Evolutionary conservation across 192 early-diverging fungal species (phyloP), one percentile per base, ranked within the genome.

Genomic region (Coemansia umbellata): DNA sequence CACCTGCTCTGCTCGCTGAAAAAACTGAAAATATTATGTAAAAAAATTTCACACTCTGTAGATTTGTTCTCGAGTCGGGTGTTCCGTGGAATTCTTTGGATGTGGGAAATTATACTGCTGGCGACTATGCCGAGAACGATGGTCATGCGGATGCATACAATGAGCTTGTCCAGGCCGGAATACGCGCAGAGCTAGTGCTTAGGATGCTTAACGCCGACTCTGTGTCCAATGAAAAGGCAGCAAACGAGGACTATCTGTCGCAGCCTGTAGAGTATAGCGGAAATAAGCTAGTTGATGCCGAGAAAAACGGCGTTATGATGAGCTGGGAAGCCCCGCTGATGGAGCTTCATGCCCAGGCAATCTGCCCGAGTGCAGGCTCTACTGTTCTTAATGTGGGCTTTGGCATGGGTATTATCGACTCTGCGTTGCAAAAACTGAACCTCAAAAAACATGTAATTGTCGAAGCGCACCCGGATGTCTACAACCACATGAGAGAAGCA

Each of bases 391-490:
- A 78, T 19, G 58, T 78, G 3, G 69, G 94, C 3, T 97, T 95
- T 74, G 94, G 92, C 5, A 81, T 98, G 33, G 95, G 95, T 5
- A 69, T 98, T 41, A 84, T 98, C 40, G 96, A 98, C 63, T 74
- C 55, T 22, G 84, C 83, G 22, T 66, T 98, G 26, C 93, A 97
- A 62, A 80, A 78, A 26, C 82, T 80, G 22, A 63, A 70, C 2
- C 94, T 91, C 2, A 54, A 57, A 5, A 60, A 70, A 21, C 96
- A 98, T 63, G 87, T 87, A 11, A 97, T 98, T 63, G 91, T 96
- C 33, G 96, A 98, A 69, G 96, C 96, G 1, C 96, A 98, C 53
- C 93, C 96, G 8, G 94, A 95, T 64, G 96, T 98, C 21, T 93
- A 92, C 68, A 81, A 81, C 24, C 81, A 89, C 44, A 97, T 97